Evolutionary conservation across 169 alveolate genomes (phyloP).

Genomic region (Plasmodium malariae): DNA sequence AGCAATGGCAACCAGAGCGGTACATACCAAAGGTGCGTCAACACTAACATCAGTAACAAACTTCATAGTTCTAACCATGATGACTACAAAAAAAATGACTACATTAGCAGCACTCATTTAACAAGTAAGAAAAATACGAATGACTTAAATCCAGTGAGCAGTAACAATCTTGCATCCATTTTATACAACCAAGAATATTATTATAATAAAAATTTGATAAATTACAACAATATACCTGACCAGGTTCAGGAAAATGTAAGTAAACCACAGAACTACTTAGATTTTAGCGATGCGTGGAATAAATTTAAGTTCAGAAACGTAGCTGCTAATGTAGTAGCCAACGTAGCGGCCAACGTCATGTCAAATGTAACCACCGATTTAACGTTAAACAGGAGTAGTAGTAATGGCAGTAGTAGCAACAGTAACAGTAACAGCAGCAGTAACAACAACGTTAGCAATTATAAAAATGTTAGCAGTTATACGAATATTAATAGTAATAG

Average conservation of each 20-base stretch:
- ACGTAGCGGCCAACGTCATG: not conserved
- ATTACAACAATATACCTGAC: not conserved
- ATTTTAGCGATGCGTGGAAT: constrained; percentile 9
- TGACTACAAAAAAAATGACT: not conserved
- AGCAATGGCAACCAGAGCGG: not conserved
- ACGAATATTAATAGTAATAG: no score
- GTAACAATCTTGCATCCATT: not conserved
- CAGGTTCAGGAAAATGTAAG: not conserved
- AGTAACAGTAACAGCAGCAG: not conserved
- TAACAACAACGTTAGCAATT: not conserved
- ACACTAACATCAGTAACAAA: not conserved
- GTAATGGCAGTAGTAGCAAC: not conserved
- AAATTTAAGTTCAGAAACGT: constrained; percentile 17
- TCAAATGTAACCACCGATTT: not conserved
- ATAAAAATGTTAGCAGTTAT: no score
- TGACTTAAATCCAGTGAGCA: not conserved
- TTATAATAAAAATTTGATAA: no score
- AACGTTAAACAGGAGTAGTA: not conserved
- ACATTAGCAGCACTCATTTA: not conserved
- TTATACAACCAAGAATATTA: not conserved
- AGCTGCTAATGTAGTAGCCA: not conserved
- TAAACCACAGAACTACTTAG: not conserved
- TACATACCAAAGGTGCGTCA: not conserved
- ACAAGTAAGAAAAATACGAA: not conserved
- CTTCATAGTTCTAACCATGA: not conserved